A percentile compares a stretch with the other conserved stretches of the same genome.
Evolutionary conservation across 106 monocot species (phyloP).

Genomic region (Acanthochlamys bracteata): DNA sequence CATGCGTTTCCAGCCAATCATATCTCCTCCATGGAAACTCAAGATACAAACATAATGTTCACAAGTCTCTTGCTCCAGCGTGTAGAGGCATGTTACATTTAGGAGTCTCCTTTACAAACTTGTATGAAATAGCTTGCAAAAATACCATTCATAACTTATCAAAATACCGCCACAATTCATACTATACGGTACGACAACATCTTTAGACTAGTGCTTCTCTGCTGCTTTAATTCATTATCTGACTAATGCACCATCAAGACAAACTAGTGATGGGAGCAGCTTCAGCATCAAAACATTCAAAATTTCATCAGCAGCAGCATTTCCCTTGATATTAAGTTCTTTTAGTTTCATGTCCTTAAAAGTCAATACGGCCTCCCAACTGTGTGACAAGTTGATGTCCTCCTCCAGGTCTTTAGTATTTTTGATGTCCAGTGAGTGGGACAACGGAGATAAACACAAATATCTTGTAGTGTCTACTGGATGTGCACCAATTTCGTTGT

Average conservation of each 20-base stretch:
- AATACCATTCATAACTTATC: neutral
- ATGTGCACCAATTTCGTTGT: slow-evolving; percentile 74
- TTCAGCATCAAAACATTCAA: slow-evolving; percentile 32
- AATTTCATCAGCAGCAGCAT: slow-evolving; percentile 31
- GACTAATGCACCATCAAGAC: slow-evolving; percentile 50
- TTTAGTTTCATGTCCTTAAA: slow-evolving; percentile 44
- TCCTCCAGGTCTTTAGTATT: slow-evolving; percentile 15
- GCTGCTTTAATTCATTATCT: neutral
- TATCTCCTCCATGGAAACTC: too few relatives aligned
- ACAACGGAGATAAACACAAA: slow-evolving; percentile 68
- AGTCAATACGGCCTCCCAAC: slow-evolving; percentile 72
- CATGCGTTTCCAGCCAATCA: too few relatives aligned
- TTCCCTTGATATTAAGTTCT: slow-evolving; percentile 58
- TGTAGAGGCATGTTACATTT: too few relatives aligned
- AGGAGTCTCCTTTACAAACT: neutral
- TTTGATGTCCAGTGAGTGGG: slow-evolving; percentile 18
- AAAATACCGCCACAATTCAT: neutral
- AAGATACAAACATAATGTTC: too few relatives aligned
- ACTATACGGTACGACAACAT: neutral
- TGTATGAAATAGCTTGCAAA: neutral
- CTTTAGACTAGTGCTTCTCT: neutral
- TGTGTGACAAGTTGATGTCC: slow-evolving; percentile 12
- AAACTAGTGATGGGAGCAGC: slow-evolving; percentile 48
- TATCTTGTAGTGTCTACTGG: slow-evolving; percentile 62
- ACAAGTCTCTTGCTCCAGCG: too few relatives aligned